These are phyloP conservation scores for Phaffomyces antillensis DNA, from an alignment of 805 yeast species.

Conservation along the genomic window DNA sequence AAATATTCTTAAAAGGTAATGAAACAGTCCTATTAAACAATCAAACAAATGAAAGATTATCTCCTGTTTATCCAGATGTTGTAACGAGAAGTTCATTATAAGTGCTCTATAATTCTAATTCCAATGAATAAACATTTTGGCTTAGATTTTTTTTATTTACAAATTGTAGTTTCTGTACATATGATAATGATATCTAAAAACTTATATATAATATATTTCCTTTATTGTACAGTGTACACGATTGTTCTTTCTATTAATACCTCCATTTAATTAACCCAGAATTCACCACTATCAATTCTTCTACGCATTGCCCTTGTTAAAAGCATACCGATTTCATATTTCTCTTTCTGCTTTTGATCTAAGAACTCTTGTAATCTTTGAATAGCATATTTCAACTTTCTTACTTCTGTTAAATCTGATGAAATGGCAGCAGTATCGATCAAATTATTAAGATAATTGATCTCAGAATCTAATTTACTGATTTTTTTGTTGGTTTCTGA, in stretches of 20 bases:
- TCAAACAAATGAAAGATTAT: too few relatives aligned
- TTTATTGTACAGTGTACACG: too few relatives aligned
- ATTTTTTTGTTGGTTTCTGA: slow-evolving; percentile 28
- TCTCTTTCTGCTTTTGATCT: slow-evolving; percentile 35
- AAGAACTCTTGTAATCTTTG: slow-evolving; percentile 31
- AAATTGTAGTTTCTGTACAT: too few relatives aligned
- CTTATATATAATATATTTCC: too few relatives aligned
- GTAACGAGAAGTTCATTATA: too few relatives aligned
- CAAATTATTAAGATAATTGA: slow-evolving; percentile 28
- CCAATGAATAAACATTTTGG: too few relatives aligned
- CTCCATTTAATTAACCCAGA: slow-evolving; percentile 29
- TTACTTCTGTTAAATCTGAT: slow-evolving; percentile 29
- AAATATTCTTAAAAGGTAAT: neutral
- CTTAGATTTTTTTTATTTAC: too few relatives aligned
- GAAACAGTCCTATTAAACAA: too few relatives aligned
- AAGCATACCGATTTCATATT: slow-evolving; percentile 34
- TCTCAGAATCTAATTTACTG: slow-evolving; percentile 31
- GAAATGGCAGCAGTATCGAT: slow-evolving; percentile 29
- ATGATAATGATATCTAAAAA: too few relatives aligned
- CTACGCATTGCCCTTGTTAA: slow-evolving; percentile 34
- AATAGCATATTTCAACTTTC: slow-evolving; percentile 30
- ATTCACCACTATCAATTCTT: slow-evolving; percentile 31
- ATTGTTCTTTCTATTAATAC: too few relatives aligned
- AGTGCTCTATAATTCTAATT: too few relatives aligned
- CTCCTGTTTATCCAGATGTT: too few relatives aligned